These are phyloP conservation scores for Aspergillus luchuensis DNA, from an alignment of 2,329 filamentous ascomycete species.

Conservation along the genomic window DNA sequence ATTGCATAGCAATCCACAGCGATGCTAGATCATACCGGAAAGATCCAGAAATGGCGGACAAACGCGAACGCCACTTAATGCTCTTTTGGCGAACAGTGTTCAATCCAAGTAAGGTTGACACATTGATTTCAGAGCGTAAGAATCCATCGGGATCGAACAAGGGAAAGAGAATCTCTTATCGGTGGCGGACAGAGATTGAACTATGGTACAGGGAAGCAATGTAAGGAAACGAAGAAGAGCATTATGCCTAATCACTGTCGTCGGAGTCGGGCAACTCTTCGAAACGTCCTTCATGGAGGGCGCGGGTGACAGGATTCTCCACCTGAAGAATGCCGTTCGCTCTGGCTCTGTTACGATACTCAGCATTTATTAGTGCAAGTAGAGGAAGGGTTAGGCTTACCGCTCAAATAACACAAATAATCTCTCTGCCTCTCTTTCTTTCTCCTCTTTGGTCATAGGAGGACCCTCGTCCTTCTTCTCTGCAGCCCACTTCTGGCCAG, in stretches of 20 bases:
- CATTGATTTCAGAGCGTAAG: neutral
- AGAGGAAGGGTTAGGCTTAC: conserved; percentile 46
- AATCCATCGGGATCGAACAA: neutral
- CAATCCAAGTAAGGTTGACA: neutral
- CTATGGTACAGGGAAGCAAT: neutral
- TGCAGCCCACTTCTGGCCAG: conserved; percentile 75
- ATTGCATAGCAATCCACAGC: neutral
- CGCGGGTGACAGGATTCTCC: conserved; percentile 74
- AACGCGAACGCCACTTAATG: neutral
- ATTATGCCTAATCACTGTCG: conserved; percentile 34
- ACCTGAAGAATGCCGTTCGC: conserved; percentile 75
- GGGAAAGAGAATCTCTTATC: neutral
- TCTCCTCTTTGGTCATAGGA: conserved; percentile 88
- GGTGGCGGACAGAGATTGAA: neutral
- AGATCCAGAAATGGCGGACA: neutral
- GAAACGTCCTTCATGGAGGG: conserved; percentile 68
- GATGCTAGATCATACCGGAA: neutral
- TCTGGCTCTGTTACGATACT: conserved; percentile 56
- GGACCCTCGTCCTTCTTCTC: conserved; percentile 63
- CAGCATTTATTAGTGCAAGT: conserved; percentile 12
- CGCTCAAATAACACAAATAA: conserved; percentile 90
- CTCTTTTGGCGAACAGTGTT: neutral
- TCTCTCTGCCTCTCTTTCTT: conserved; percentile 84
- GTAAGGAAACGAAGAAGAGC: neutral
- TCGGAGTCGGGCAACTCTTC: conserved; percentile 65